Conservation (phyloP, 2,329 filamentous ascomycete species). For the Colletotrichum musicola region DNA sequence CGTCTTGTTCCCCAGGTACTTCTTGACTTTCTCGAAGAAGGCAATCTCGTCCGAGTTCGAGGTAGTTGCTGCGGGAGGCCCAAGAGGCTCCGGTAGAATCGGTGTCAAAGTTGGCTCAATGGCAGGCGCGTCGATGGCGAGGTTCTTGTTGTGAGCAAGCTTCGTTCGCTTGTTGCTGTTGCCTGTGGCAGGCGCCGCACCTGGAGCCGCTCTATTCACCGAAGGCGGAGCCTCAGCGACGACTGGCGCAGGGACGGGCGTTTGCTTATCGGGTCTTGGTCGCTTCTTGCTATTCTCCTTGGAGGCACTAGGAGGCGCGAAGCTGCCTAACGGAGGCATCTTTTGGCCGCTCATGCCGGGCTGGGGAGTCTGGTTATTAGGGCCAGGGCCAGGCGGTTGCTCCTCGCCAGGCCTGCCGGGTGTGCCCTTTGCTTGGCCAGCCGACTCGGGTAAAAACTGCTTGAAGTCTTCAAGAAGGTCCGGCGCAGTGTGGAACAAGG, state of each 20-base stretch:
- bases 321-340: conserved; percentile 95
- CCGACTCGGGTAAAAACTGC: conserved; percentile 94
- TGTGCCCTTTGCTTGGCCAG: conserved; percentile 64
- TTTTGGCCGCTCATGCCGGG: conserved; percentile 72
- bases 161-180: conserved; percentile 76
- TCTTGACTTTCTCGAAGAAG: conserved; percentile 97
- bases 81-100: conserved; percentile 86
- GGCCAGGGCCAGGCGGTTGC: conserved; percentile 60
- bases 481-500: conserved; percentile 90
- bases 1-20: conserved; percentile 92
- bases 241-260: conserved; percentile 61
- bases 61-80: conserved; percentile 78
- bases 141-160: conserved; percentile 74
- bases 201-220: conserved; percentile 40
- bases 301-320: conserved; percentile 85
- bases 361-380: conserved; percentile 68
- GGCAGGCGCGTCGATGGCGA: conserved; percentile 68
- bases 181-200: conserved; percentile 47
- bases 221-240: conserved; percentile 58
- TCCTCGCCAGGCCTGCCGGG: conserved; percentile 75
- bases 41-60: conserved; percentile 87
- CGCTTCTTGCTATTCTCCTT: conserved; percentile 91
- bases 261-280: conserved; percentile 70
- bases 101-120: conserved; percentile 92
- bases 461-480: conserved; percentile 98